Evolutionary conservation across 1,284 basidiomycete genomes (phyloP), one percentile per base, ranked within the genome.

Genomic region (Jaminaea rosea): DNA sequence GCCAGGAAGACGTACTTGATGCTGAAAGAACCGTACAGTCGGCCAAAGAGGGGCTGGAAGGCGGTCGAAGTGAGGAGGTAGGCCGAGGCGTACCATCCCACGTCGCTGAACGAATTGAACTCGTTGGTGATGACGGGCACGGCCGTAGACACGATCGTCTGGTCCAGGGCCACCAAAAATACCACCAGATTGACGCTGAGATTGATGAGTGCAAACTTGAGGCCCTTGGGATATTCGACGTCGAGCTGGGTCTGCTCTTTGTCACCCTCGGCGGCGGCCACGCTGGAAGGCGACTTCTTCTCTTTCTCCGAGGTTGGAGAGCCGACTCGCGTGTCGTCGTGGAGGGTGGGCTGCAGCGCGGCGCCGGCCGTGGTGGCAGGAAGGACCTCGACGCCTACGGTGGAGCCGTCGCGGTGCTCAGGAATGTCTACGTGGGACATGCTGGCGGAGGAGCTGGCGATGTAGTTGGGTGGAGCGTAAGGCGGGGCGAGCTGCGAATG

Each of bases 71-170:
- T 64, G 26, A 65, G 45, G 17, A 66, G 57, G 41, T 69, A 68
- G 10, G 63, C 62, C 3, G 54, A 58, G 6, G 48, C 59, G 47
- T 60, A 66, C 67, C 67, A 68, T n/a, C 63, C 61, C 27, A 66
- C 62, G 36, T 58, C 53, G 29, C 36, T 39, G 48, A 63, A 58
- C 4, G 55, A 44, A 31, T 64, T 49, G 46, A 66, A 64, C n/a
- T 67, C 23, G 45, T 65, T 59, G 13, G 56, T 56, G 11, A 69
- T 53, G 15, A 46, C 47, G 15, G 66, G 66, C 10, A 69, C 52
- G 0, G 67, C 67, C n/a, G 67, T 65, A 13, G 56, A 52, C 9
- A 65, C 61, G 36, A 67, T 66, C 13, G 65, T 65, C 37, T 67
- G 65, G 37, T 61, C 59, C 13, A 61, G 45, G 3, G 56, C 46